Evolutionary conservation across 2,329 filamentous ascomycete genomes (phyloP).

Genomic region (Colletotrichum sp.): DNA sequence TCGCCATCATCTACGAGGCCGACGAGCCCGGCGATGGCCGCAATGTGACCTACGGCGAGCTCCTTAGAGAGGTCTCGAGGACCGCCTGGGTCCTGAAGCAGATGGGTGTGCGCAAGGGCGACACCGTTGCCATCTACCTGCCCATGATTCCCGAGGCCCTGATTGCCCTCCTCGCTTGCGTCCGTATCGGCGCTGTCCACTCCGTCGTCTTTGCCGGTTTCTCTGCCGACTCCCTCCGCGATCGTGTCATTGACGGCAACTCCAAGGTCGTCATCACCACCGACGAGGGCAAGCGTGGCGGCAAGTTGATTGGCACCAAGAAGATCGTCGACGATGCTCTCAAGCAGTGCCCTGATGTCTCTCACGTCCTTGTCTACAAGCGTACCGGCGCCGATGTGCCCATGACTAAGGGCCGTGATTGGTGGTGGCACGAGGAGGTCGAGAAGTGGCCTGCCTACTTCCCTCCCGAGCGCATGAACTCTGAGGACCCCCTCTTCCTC

Average conservation of each 20-base stretch:
- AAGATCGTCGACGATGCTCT: constrained; percentile 98
- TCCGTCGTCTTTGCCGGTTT: constrained; percentile 98
- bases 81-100: constrained; percentile 88
- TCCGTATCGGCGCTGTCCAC: constrained; percentile 93
- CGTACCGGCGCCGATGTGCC: constrained; percentile 93
- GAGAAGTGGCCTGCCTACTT: constrained; percentile 96
- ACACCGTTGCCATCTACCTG: constrained; percentile 95
- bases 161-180: constrained; percentile 87
- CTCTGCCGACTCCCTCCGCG: constrained; percentile 92
- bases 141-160: constrained; percentile 99
- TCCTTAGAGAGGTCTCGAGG: constrained; percentile 88
- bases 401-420: constrained; percentile 86
- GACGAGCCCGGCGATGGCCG: constrained; percentile 89
- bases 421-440: constrained; percentile 99
- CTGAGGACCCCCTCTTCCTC: constrained; percentile 95
- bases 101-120: constrained; percentile 96
- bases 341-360: constrained; percentile 92
- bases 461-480: constrained; percentile 85
- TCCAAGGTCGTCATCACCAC: constrained; percentile 96
- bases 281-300: constrained; percentile 97
- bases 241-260: constrained; percentile 89
- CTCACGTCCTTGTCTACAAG: constrained; percentile 88
- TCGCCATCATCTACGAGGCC: constrained; percentile 98
- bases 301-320: constrained; percentile 97
- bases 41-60: constrained; percentile 90